Percentiles rank a stretch among this genome's conserved stretches.
These are phyloP conservation scores for Fragaria vesca DNA, from an alignment of 306 rosid species.

Conservation along the genomic window DNA sequence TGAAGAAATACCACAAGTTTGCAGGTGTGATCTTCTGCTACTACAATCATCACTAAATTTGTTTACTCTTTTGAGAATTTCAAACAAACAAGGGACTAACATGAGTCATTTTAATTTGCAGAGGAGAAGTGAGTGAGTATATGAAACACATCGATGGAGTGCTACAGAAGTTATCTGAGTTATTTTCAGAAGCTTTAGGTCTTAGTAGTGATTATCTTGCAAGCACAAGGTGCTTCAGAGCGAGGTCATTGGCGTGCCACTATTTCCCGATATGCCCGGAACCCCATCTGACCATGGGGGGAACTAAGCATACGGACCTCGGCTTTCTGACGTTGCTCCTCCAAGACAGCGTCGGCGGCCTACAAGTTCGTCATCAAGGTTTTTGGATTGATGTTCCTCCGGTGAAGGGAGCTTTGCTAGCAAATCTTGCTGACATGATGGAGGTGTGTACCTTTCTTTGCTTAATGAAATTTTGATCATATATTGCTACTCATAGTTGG, in stretches of 20 bases:
- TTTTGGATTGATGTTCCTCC: constrained; percentile 28
- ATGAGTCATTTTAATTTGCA: neutral
- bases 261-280: constrained; percentile 29
- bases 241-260: constrained; percentile 19
- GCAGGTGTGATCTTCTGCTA: constrained; percentile 6
- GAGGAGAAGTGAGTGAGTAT: constrained; percentile 20
- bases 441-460: neutral
- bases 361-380: constrained; percentile 23
- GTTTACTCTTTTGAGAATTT: neutral
- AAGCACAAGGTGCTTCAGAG: constrained; percentile 18
- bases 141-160: constrained; percentile 3
- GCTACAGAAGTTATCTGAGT: neutral
- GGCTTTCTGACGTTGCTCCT: constrained; percentile 26
- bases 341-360: constrained; percentile 25
- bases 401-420: constrained; percentile 18
- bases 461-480: neutral
- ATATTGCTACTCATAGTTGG: neutral
- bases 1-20: constrained; percentile 26
- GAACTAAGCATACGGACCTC: constrained; percentile 19
- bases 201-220: constrained; percentile 19
- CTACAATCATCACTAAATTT: no score
- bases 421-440: constrained; percentile 24
- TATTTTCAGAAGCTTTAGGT: constrained; percentile 32
- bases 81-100: neutral
- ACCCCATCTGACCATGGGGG: constrained; percentile 25